Percentiles rank a stretch among this genome's conserved stretches.
These are phyloP conservation scores for Solanum rostratum DNA, from an alignment of 257 asterid species.

Conservation along the genomic window DNA sequence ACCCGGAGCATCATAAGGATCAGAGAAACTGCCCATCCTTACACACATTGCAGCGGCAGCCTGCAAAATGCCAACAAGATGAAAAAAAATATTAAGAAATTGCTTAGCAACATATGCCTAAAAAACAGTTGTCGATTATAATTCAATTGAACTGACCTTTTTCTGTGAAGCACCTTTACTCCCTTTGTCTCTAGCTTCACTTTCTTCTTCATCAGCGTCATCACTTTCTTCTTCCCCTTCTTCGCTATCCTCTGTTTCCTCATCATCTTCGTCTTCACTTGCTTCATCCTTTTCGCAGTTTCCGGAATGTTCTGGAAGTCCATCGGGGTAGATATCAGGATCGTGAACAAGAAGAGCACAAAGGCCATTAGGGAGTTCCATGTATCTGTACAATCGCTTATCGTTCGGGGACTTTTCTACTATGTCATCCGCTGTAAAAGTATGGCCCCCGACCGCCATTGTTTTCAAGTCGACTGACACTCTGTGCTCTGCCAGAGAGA, in stretches of 20 bases:
- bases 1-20: constrained; percentile 96
- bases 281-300: background rate
- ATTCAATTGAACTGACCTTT: constrained; percentile 35
- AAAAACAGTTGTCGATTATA: background rate
- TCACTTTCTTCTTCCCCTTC: constrained; percentile 26
- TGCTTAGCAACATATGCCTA: background rate
- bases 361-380: constrained; percentile 75
- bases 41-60: constrained; percentile 99
- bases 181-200: constrained; percentile 12
- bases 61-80: constrained; percentile 26
- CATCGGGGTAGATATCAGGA: constrained; percentile 69
- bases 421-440: constrained; percentile 64
- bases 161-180: constrained; percentile 49
- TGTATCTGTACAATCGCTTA: constrained; percentile 71
- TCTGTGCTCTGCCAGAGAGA: background rate
- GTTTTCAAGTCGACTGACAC: background rate
- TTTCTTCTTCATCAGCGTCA: constrained; percentile 24
- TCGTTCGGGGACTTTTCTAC: constrained; percentile 78
- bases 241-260: constrained; percentile 20
- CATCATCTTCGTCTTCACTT: constrained; percentile 24
- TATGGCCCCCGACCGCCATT: constrained; percentile 47
- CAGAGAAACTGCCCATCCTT: constrained; percentile 86
- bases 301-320: constrained; percentile 5
- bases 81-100: background rate
- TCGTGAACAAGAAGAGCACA: constrained; percentile 88